Base-by-base conservation (phyloP, 2,329 filamentous ascomycete genomes). In the Mycosphaerella sp. region DNA sequence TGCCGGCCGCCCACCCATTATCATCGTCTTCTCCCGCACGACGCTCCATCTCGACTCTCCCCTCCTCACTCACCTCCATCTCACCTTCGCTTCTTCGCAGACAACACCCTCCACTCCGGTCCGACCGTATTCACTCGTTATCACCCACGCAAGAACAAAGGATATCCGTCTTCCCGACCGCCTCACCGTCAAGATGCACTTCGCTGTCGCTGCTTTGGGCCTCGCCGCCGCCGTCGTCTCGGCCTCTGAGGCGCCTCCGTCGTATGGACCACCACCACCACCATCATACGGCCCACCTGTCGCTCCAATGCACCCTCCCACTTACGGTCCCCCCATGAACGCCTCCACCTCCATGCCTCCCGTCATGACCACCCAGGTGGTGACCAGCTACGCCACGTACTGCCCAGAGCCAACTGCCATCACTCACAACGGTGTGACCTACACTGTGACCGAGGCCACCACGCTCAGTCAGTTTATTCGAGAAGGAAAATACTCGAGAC, bases 31-130 rank as follows among this genome's bases (percentile, higher is more conserved):
- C 26, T 26, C 26, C 26, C 6, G 4, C 26, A 26, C 26, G 26
- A 4, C 26, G 26, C 4, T 6, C 2, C 26, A 4, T 26, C 26
- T 26, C 26, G 26, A 36, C 34, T 6, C 34, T 36, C 34, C 3
- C 12, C 3, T 4, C 7, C 34, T 10, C 9, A n/a, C 78, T 4
- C 74, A 74, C 49, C 36, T 23, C 48, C 38, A 29, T 32, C 48
- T 29, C 53, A 53, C 48, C 46, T 45, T 53, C 51, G 44, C 39
- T 56, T 56, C 54, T 39, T 43, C 50, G 54, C 54, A 52, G 48
- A 55, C 50, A 54, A 52, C 12, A 29, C 48, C 32, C 44, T 46
- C 29, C 49, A 54, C 52, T 44, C 50, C 52, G 50, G 45, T 53
- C 46, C 45, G 26, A 54, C 55, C 55, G 48, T 50, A 54, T 57